A percentile compares a stretch with the other conserved stretches of the same genome.
phyloP scores from a whole-genome alignment of 2,329 filamentous ascomycete genomes.

The Cladosporium colombiae region DNA sequence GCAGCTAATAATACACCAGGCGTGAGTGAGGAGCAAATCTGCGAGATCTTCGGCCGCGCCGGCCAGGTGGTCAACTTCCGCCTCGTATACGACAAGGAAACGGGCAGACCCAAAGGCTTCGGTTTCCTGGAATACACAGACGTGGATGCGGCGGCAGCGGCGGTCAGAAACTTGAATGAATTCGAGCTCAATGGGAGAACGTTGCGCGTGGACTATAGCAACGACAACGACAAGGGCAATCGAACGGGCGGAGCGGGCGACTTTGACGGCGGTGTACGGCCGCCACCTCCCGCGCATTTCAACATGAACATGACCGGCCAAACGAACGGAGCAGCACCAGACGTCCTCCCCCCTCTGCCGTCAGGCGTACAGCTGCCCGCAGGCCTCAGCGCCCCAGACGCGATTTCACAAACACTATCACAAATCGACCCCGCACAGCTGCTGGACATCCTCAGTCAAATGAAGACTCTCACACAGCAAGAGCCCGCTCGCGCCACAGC shows the following conservation, averaged over 20 bases:
- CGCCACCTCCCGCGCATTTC: slow-evolving; percentile 46
- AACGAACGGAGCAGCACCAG: slow-evolving; percentile 24
- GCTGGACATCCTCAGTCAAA: slow-evolving; percentile 88
- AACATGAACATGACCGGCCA: slow-evolving; percentile 39
- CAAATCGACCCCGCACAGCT: slow-evolving; percentile 85
- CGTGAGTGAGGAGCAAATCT: slow-evolving; percentile 93
- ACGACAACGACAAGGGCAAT: slow-evolving; percentile 67
- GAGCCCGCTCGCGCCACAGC: slow-evolving; percentile 84
- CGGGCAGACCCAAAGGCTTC: slow-evolving; percentile 91
- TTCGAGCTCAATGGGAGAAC: slow-evolving; percentile 94
- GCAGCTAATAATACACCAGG: slow-evolving; percentile 54
- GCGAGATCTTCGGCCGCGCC: slow-evolving; percentile 86
- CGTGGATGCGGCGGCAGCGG: slow-evolving; percentile 85
- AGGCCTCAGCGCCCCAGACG: slow-evolving; percentile 80
- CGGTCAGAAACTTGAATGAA: slow-evolving; percentile 93
- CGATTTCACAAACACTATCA: slow-evolving; percentile 86
- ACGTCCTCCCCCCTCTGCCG: slow-evolving; percentile 74
- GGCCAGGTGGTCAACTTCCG: slow-evolving; percentile 91
- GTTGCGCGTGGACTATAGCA: slow-evolving; percentile 92
- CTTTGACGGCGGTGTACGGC: slow-evolving; percentile 29
- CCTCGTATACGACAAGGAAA: slow-evolving; percentile 93
- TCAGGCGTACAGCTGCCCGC: slow-evolving; percentile 80
- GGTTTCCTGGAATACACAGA: slow-evolving; percentile 96
- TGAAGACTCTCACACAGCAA: slow-evolving; percentile 83
- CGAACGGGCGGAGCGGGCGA: slow-evolving; percentile 29